A percentile compares a stretch with the other conserved stretches of the same genome.
Evolutionary conservation across 1,284 basidiomycete genomes (phyloP).

Genomic region (Meira miltonrushii): DNA sequence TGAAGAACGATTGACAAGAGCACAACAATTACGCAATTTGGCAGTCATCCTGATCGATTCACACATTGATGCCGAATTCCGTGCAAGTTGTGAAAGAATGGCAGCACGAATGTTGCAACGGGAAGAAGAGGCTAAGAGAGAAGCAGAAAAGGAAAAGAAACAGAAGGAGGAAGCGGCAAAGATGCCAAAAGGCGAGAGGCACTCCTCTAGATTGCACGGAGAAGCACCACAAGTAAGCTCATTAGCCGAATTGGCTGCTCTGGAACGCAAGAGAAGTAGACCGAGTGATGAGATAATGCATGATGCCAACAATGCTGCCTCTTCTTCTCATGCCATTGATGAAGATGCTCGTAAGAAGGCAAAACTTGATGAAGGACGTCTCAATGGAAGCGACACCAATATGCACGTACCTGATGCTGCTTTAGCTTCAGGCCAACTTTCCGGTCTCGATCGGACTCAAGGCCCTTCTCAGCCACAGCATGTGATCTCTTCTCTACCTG

Average conservation of each 20-base stretch:
- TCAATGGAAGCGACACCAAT: neutral
- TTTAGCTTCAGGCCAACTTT: neutral
- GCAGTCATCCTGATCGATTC: conserved; percentile 75
- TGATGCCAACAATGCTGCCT: too few relatives aligned
- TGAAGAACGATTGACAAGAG: conserved; percentile 67
- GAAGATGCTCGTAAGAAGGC: neutral
- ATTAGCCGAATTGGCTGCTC: conserved; percentile 22
- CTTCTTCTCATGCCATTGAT: too few relatives aligned
- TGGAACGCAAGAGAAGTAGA: conserved; percentile 18
- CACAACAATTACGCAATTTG: conserved; percentile 83
- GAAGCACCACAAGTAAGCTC: conserved; percentile 60
- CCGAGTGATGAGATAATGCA: neutral
- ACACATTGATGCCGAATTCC: conserved; percentile 78
- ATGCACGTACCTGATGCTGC: neutral
- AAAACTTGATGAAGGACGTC: neutral
- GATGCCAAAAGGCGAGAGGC: conserved; percentile 45
- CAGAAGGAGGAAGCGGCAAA: conserved; percentile 26
- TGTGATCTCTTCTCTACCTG: neutral
- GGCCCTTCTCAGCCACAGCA: neutral
- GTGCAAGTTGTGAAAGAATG: conserved; percentile 81
- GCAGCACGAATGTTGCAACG: conserved; percentile 70
- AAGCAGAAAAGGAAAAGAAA: conserved; percentile 59
- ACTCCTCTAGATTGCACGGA: conserved; percentile 64
- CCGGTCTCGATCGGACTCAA: neutral
- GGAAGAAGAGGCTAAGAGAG: conserved; percentile 53